These are phyloP conservation scores for Casuarina cunninghamiana DNA, from an alignment of 306 rosid species.

Conservation along the genomic window DNA sequence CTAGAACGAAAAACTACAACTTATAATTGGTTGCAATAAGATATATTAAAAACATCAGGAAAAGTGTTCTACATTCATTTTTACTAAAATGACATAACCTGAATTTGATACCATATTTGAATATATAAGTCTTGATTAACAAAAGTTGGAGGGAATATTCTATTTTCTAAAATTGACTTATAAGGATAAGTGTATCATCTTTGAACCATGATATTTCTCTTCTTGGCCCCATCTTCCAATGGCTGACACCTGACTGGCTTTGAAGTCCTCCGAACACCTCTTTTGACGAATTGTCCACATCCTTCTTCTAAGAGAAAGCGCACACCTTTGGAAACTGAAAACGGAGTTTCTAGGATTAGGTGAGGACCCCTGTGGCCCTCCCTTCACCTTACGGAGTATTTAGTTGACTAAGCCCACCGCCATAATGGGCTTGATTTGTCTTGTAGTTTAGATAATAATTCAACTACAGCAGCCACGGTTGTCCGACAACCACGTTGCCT, in stretches of 20 bases:
- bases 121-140: too few species aligned
- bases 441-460: not conserved
- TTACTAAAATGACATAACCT: too few species aligned
- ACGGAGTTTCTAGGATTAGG: not conserved
- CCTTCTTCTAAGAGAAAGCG: not conserved
- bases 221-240: not conserved
- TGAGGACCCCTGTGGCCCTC: too few species aligned
- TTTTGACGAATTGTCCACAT: not conserved
- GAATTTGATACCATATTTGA: too few species aligned
- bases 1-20: too few species aligned
- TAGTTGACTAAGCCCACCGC: constrained; percentile 24
- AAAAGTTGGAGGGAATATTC: too few species aligned
- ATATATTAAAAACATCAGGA: too few species aligned
- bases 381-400: constrained; percentile 9
- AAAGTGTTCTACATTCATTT: too few species aligned
- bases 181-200: too few species aligned
- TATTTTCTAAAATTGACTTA: too few species aligned
- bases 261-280: not conserved
- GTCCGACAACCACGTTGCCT: constrained; percentile 22
- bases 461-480: constrained; percentile 36
- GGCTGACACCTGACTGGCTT: not conserved
- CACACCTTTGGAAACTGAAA: not conserved
- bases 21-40: too few species aligned
- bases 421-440: not conserved
- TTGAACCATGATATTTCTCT: not conserved